Evolutionary conservation across 225 moss, liverwort and hornwort genomes (phyloP), one percentile per base, ranked within the genome.

Genomic region (Straminergon stramineum): DNA sequence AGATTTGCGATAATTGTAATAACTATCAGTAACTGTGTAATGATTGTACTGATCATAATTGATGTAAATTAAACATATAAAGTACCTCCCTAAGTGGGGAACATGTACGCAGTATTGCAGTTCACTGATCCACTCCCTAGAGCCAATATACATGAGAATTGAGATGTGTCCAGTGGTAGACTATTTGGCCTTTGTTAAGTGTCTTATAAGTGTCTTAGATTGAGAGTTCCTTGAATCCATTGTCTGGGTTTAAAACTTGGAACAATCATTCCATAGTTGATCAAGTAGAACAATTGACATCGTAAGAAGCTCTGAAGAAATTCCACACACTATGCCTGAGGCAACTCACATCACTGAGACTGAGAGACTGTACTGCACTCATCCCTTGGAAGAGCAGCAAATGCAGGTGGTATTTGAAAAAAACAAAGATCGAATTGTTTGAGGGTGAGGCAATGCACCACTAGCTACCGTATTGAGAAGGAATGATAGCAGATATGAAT

Each of bases 401-500:
- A 53, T 52, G 12, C 24, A 45, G 32, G 39, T 18, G 61, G 32
- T 8, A 79, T 66, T 8, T 13, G 67, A 24, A 34, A 24, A 24
- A 65, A 56, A 34, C 39, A 58, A 79, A 55, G 82, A 75, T 92
- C 86, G 58, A 86, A 88, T 65, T 88, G 58, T 60, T 93, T 91
- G 26, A 84, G 91, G 51, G 88, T 84, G 68, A 95, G 92, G 51
- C 92, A 89, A 53, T 92, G 88, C 70, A 93, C 93, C 77, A 94
- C 91, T 81, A 95, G 65, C 94, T 85, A 48, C 7, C 48, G 48
- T 48, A 83, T 95, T 90, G 30, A 93, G 92, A 68, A 92, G 34
- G 68, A 97, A 93, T 24, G 93, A 91, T 27, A 94, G 88, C 52
- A 94, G 56, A 11, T 92, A 85, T 21, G 93, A 92, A 62, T 89